A percentile compares a stretch with the other conserved stretches of the same genome.
phyloP scores from a whole-genome alignment of 108 stramenopile genomes.

The Skeletonema potamos region DNA sequence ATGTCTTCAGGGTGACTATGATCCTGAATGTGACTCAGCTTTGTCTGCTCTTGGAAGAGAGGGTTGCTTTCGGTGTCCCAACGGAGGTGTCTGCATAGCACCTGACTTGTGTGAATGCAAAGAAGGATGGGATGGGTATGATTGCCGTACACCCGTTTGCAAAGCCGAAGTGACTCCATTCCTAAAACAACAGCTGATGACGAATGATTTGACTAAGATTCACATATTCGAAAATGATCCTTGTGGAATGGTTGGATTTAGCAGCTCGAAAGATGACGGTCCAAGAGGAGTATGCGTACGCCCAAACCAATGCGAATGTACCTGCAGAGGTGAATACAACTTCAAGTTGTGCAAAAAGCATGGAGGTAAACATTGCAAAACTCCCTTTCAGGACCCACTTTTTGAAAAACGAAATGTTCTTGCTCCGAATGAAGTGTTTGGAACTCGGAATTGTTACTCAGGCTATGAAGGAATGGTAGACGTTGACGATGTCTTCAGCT shows the following conservation, averaged over 20 bases:
- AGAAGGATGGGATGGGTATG: slow-evolving; percentile 82
- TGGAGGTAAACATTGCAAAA: slow-evolving; percentile 48
- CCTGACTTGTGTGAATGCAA: slow-evolving; percentile 85
- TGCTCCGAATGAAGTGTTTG: slow-evolving; percentile 66
- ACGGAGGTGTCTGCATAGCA: slow-evolving; percentile 80
- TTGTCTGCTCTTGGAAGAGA: slow-evolving; percentile 68
- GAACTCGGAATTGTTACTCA: slow-evolving; percentile 60
- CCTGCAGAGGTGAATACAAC: slow-evolving; percentile 58
- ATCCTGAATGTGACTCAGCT: slow-evolving; percentile 67
- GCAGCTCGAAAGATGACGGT: slow-evolving; percentile 21
- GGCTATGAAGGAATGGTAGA: slow-evolving; percentile 80
- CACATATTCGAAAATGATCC: slow-evolving; percentile 81
- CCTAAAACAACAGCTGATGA: slow-evolving; percentile 62
- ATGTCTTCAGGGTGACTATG: slow-evolving; percentile 80
- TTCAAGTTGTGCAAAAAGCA: slow-evolving; percentile 41
- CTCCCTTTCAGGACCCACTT: slow-evolving; percentile 66
- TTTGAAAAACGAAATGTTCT: slow-evolving; percentile 53
- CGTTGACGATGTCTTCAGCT: slow-evolving; percentile 61
- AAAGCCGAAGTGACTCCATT: slow-evolving; percentile 59
- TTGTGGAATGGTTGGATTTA: slow-evolving; percentile 59
- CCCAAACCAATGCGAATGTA: slow-evolving; percentile 83
- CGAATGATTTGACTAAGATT: slow-evolving; percentile 70
- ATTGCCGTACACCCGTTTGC: slow-evolving; percentile 85
- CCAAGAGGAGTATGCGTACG: slow-evolving; percentile 76
- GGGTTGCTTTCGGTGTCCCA: slow-evolving; percentile 86